Evolutionary conservation across 257 asterid species (phyloP).

Genomic region (Solanum neorickii): DNA sequence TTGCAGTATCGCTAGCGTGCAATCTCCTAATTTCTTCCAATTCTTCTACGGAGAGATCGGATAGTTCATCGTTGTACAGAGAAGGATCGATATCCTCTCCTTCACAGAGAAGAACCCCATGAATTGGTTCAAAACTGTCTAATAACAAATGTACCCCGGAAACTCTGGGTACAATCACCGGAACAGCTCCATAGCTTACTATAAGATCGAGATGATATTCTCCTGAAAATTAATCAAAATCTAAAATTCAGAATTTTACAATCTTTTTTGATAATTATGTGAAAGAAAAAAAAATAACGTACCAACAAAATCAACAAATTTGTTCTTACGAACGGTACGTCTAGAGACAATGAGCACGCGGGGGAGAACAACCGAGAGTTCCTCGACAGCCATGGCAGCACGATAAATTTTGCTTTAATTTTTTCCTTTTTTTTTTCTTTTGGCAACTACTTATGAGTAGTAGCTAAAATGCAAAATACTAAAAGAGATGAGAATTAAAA

Average conservation of each 20-base stretch:
- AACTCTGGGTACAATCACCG: slow-evolving; percentile 24
- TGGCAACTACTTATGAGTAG: background rate
- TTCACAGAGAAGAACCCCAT: slow-evolving; percentile 28
- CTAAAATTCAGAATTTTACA: background rate
- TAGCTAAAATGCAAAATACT: background rate
- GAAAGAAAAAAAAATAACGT: background rate
- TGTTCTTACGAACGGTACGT: slow-evolving; percentile 54
- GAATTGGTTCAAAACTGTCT: slow-evolving; percentile 29
- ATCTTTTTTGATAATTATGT: background rate
- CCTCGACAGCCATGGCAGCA: slow-evolving; percentile 26
- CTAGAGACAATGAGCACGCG: slow-evolving; percentile 59
- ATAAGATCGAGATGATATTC: slow-evolving; percentile 32
- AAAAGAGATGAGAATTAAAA: background rate
- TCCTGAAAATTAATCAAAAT: background rate
- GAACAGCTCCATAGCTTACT: slow-evolving; percentile 29
- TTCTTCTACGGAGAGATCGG: slow-evolving; percentile 36
- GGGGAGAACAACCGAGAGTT: slow-evolving; percentile 44
- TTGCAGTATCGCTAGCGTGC: slow-evolving; percentile 68
- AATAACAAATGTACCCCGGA: slow-evolving; percentile 19
- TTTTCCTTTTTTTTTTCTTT: background rate
- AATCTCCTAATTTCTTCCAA: slow-evolving; percentile 46
- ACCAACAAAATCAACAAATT: slow-evolving; percentile 64
- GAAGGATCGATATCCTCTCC: slow-evolving; percentile 32
- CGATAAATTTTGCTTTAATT: background rate
- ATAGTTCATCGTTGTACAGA: slow-evolving; percentile 3